Evolutionary conservation across 169 alveolate genomes (phyloP), one percentile per base, ranked within the genome.

Genomic region (Neospora caninum): DNA sequence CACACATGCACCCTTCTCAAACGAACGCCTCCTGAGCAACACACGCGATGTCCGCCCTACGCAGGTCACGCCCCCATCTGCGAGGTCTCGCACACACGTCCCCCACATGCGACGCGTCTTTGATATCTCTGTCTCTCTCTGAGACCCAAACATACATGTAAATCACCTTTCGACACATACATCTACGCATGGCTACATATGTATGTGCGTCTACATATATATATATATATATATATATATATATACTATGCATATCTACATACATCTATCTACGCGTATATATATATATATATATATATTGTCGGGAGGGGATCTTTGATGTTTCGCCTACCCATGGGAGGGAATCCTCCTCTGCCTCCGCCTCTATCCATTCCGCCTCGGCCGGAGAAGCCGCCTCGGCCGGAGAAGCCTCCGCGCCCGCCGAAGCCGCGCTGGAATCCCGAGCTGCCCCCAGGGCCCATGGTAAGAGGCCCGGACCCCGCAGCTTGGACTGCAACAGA

Each of bases 341-440:
- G 86, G 31, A 78, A 78, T 20, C 86, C 86, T 25, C 86, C 86
- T 78, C 86, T 18, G 86, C 42, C 86, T 16, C 39, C 9, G 49
- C 86, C 86, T 0, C 86, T 43, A 43, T 20, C 39, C 39, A 78
- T 36, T 7, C 86, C 39, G 49, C 86, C 86, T 4, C 86, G 49
- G 45, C 86, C 86, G 2, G 49, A 6, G 31, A n/a, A n/a, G 39
- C 86, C 86, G 39, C 86, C 86, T 4, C 82, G 82, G 22, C 82
- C 82, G 13, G 42, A 6, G 82, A 69, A 69, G 38, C 82, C 39
- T 18, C 86, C 86, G 49, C 86, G 49, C 43, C 86, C 86, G 39
- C 86, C 45, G 86, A 20, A 20, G 45, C 39, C 39, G 22, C 86
- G 39, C 45, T 18, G 86, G 20, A n/a, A n/a, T 4, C 86, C 86